These are phyloP conservation scores for Alternaria sp. DNA, from an alignment of 2,329 filamentous ascomycete genomes.

Conservation along the genomic window DNA sequence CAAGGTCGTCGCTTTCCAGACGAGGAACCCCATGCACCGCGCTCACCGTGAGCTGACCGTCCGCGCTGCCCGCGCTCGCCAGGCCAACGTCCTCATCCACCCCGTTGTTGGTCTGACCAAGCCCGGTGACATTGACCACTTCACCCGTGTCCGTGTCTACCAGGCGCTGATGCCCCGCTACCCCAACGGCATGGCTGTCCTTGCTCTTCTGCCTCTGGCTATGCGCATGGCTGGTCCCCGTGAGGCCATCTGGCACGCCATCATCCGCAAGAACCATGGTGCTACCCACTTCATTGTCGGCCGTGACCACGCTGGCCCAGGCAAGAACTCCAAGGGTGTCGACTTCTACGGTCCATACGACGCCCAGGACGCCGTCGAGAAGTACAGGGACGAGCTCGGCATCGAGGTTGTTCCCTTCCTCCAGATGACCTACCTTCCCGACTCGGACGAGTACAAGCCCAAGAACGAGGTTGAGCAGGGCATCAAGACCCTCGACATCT, in stretches of 20 bases:
- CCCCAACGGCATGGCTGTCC: slow-evolving; percentile 98
- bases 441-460: slow-evolving; percentile 94
- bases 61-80: slow-evolving; percentile 90
- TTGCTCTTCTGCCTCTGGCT: slow-evolving; percentile 91
- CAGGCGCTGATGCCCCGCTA: slow-evolving; percentile 95
- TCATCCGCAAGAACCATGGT: slow-evolving; percentile 99
- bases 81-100: slow-evolving; percentile 99
- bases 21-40: slow-evolving; percentile 95
- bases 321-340: slow-evolving; percentile 95
- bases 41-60: slow-evolving; percentile 98
- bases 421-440: slow-evolving; percentile 98
- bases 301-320: slow-evolving; percentile 95
- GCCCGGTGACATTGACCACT: slow-evolving; percentile 99
- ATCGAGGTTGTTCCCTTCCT: slow-evolving; percentile 99
- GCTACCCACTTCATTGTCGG: slow-evolving; percentile 99
- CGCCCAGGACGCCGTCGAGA: slow-evolving; percentile 93
- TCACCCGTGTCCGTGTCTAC: slow-evolving; percentile 98
- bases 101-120: slow-evolving; percentile 98
- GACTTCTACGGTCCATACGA: slow-evolving; percentile 99
- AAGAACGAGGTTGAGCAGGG: slow-evolving; percentile 87
- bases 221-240: slow-evolving; percentile 99
- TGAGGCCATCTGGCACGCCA: slow-evolving; percentile 99
- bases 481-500: slow-evolving; percentile 72
- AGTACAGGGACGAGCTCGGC: slow-evolving; percentile 94
- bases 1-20: slow-evolving; percentile 98